Evolutionary conservation across 225 moss, liverwort and hornwort species (phyloP).

Genomic region (Asterella californica): DNA sequence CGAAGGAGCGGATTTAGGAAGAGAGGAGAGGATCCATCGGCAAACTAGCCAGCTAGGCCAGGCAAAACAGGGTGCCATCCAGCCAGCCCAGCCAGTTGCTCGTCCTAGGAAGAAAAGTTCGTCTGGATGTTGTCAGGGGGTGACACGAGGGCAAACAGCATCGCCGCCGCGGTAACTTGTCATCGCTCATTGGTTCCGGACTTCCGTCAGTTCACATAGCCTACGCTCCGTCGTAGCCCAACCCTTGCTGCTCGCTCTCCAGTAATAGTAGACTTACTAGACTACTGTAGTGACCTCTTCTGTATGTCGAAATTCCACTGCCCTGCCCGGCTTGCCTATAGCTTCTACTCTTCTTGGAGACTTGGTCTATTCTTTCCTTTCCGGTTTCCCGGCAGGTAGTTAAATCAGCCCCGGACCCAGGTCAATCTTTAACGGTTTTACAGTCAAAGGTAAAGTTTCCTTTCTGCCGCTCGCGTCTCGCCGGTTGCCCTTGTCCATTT

Average conservation of each 20-base stretch:
- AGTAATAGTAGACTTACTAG: too few species aligned
- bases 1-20: too few species aligned
- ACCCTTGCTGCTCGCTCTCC: neutral
- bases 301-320: too few species aligned
- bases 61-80: neutral
- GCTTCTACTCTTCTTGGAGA: neutral
- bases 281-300: neutral
- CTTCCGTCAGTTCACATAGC: neutral
- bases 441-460: too few species aligned
- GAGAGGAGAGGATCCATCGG: neutral
- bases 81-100: neutral
- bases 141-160: neutral
- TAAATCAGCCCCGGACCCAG: neutral
- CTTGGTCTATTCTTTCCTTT: neutral
- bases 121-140: too few species aligned
- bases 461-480: too few species aligned
- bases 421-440: constrained; percentile 10
- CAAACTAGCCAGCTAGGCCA: too few species aligned
- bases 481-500: neutral
- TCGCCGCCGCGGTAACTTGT: constrained; percentile 10
- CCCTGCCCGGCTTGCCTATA: neutral
- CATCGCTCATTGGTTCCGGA: neutral
- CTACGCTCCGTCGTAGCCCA: neutral
- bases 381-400: neutral
- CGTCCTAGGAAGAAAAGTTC: neutral